Evolutionary conservation across 2,329 filamentous ascomycete species (phyloP), one percentile per base, ranked within the genome.

Genomic region (Alternaria postmessia): DNA sequence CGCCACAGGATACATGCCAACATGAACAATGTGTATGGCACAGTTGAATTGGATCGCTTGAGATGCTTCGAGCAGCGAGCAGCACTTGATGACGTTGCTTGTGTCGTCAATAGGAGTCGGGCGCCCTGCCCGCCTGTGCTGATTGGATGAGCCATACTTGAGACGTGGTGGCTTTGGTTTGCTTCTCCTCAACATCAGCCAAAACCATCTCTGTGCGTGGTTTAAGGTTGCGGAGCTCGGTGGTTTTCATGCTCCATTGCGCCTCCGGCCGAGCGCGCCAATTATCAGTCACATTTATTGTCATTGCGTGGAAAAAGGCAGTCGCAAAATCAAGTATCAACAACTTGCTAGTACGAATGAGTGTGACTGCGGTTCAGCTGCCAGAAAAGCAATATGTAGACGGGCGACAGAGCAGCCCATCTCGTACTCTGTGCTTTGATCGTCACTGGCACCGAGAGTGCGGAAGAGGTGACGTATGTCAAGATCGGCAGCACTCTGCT

Each of bases 121-220:
- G 20, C 22, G 20, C 20, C 7, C 22, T 22, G 14, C 22, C 46
- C 46, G 30, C 20, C 32, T 26, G 8, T 49, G 46, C 32, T 49
- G 46, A 49, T 49, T 49, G 46, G 46, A 36, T 11, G 8, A 26
- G 46, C 16, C 9, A 18, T 34, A 36, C 16, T 26, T 36, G 20
- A 36, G 32, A 49, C 30, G 14, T 26, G 30, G 32, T 38, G 32
- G 46, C 46, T 26, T 36, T 5, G 32, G 30, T 36, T 38, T 49
- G 46, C 46, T 49, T 49, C 46, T 49, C 46, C 32, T 49, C 32
- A 49, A 36, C 46, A 38, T 16, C 32, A 49, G 46, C 46, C 20
- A 38, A 38, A 34, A 9, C 4, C 34, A n/a, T n/a, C 32, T 38
- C 8, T 8, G 34, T 14, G 32, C 46, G 20, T 26, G 46, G 30